A percentile compares a stretch with the other conserved stretches of the same genome.
Conservation (phyloP, 2,329 filamentous ascomycete species). For the Alternaria incomplexa region DNA sequence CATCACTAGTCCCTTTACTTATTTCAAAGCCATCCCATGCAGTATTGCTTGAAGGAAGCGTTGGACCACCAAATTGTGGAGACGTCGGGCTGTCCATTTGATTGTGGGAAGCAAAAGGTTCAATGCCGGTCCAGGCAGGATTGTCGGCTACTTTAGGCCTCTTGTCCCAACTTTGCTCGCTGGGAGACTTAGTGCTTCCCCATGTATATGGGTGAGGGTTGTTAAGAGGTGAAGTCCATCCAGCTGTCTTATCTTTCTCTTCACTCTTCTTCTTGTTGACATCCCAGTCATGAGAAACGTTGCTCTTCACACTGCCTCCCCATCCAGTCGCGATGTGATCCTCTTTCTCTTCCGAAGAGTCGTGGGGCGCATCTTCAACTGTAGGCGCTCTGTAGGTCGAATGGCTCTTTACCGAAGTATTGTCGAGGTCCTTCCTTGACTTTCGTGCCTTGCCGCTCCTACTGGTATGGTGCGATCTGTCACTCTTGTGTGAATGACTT, state of each 20-base stretch:
- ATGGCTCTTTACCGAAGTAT: slow-evolving; percentile 11
- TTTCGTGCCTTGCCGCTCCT: not conserved
- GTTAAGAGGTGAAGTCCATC: not conserved
- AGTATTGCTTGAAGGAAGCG: not conserved
- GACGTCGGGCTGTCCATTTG: not conserved
- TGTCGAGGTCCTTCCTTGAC: not conserved
- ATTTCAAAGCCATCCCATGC: slow-evolving; percentile 31
- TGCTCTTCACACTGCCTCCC: slow-evolving; percentile 3
- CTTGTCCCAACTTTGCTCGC: not conserved
- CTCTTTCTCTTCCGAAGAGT: slow-evolving; percentile 9
- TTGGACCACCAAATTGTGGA: not conserved
- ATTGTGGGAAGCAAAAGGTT: not conserved
- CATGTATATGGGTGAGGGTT: slow-evolving; percentile 8
- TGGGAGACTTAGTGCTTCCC: not conserved
- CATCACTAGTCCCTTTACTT: slow-evolving; percentile 24
- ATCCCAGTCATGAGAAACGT: not conserved
- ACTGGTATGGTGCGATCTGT: not conserved
- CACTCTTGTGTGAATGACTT: not conserved
- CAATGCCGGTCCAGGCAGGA: not conserved
- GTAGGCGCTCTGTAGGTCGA: slow-evolving; percentile 30
- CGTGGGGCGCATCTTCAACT: slow-evolving; percentile 25
- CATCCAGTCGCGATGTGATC: not conserved
- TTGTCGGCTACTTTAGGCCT: not conserved
- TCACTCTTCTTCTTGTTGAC: not conserved
- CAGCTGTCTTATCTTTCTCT: not conserved